A percentile compares a stretch with the other conserved stretches of the same genome.
Evolutionary conservation across 2,329 filamentous ascomycete species (phyloP).

Genomic region (Raffaelea albimanens): DNA sequence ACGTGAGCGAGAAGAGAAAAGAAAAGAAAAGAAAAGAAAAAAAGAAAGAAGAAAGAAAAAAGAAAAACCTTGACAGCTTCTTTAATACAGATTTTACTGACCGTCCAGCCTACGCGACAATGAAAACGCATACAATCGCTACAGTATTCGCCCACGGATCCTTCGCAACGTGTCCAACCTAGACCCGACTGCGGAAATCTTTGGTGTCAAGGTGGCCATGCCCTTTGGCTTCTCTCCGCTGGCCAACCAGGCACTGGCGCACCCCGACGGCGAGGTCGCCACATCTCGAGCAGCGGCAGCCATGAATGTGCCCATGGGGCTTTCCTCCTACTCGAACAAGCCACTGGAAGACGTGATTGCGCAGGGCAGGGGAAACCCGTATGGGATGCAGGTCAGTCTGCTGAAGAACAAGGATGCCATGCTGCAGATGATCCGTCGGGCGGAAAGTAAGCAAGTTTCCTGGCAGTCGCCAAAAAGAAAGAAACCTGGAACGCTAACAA

Average conservation of each 20-base stretch:
- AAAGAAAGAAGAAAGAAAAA: too few relatives aligned
- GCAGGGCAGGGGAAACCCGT: conserved; percentile 28
- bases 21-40: too few relatives aligned
- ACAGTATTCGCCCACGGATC: background rate
- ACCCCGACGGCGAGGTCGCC: conserved; percentile 39
- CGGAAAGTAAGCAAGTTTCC: background rate
- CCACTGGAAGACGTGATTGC: conserved; percentile 34
- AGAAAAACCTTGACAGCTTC: background rate
- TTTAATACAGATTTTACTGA: background rate
- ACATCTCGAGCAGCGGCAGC: background rate
- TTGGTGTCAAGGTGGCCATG: conserved; percentile 17
- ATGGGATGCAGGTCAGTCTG: conserved; percentile 16
- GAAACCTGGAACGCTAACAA: too few relatives aligned
- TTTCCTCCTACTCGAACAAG: conserved; percentile 36
- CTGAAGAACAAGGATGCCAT: background rate
- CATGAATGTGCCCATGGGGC: conserved; percentile 24
- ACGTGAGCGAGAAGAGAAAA: too few relatives aligned
- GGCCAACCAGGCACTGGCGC: conserved; percentile 41
- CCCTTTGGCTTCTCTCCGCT: conserved; percentile 45
- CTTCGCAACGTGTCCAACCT: conserved; percentile 18
- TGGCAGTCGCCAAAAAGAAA: too few relatives aligned
- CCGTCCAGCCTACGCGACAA: background rate
- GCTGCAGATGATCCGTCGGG: background rate
- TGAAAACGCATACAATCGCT: background rate
- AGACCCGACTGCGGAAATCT: conserved; percentile 12